A percentile compares a stretch with the other conserved stretches of the same genome.
Evolutionary conservation across 352 stramenopile genomes (phyloP).

Genomic region (Globisporangium cystogenes): DNA sequence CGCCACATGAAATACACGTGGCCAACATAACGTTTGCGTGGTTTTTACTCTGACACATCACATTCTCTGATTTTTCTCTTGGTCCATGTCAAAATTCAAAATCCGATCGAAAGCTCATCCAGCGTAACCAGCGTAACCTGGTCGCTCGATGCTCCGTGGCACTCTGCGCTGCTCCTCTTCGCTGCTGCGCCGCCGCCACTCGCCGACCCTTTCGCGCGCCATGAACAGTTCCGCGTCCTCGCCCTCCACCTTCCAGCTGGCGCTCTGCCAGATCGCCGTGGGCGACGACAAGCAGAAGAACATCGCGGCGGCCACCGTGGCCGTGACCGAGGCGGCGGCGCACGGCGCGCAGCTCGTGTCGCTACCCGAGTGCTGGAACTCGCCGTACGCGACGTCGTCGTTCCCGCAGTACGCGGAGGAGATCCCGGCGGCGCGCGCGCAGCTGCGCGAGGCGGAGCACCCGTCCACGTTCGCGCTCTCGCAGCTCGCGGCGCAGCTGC

Average conservation of each 20-base stretch:
- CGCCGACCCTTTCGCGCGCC: not conserved
- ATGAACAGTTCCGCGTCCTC: slow-evolving; percentile 6
- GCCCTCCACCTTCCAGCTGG: slow-evolving; percentile 80
- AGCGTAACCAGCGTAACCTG: too few species aligned
- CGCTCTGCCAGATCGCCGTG: slow-evolving; percentile 95
- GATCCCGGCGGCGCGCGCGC: slow-evolving; percentile 77
- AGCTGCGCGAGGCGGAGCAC: slow-evolving; percentile 54
- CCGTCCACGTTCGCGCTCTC: slow-evolving; percentile 88
- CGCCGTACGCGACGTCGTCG: slow-evolving; percentile 95
- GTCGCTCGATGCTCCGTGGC: not conserved
- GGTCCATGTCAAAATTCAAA: too few species aligned
- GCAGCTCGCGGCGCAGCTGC: slow-evolving; percentile 82
- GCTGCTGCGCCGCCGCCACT: slow-evolving; percentile 2
- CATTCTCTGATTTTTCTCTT: too few species aligned
- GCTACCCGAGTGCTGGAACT: slow-evolving; percentile 96
- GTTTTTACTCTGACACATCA: too few species aligned
- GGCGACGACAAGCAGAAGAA: slow-evolving; percentile 81
- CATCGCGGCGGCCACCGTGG: slow-evolving; percentile 68
- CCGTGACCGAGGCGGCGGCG: slow-evolving; percentile 55
- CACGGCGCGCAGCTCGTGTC: slow-evolving; percentile 88
- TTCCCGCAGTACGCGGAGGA: slow-evolving; percentile 98
- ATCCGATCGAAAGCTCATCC: too few species aligned
- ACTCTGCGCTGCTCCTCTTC: not conserved
- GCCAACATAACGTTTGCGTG: too few species aligned
- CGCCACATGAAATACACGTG: too few species aligned